Conservation (phyloP, 768 basidiomycete species). For the Tylopilus vinaceipallidus region DNA sequence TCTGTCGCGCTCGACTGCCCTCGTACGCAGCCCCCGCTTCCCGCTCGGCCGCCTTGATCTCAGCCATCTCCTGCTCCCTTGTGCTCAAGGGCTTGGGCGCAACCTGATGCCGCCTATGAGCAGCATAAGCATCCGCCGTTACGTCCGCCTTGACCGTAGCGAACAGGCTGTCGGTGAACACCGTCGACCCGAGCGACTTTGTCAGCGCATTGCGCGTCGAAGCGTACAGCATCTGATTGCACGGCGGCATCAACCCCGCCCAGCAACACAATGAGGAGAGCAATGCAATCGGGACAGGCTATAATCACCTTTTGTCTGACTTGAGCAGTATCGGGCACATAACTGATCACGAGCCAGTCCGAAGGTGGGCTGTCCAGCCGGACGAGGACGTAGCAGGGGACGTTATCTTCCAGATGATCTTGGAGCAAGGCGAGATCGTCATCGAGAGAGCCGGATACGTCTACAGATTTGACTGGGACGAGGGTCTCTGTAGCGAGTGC, state of each 20-base stretch:
- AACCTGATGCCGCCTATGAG: slow-evolving; percentile 65
- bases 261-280: background rate
- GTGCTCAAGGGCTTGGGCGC: slow-evolving; percentile 83
- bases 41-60: slow-evolving; percentile 76
- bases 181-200: slow-evolving; percentile 69
- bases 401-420: slow-evolving; percentile 53
- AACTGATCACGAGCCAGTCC: slow-evolving; percentile 75
- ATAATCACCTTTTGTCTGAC: slow-evolving; percentile 74
- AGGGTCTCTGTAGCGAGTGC: slow-evolving; percentile 54
- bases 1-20: slow-evolving; percentile 54
- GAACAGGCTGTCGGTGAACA: slow-evolving; percentile 74
- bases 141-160: slow-evolving; percentile 72
- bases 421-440: slow-evolving; percentile 62
- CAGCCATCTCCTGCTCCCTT: slow-evolving; percentile 78
- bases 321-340: slow-evolving; percentile 80
- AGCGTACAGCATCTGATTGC: slow-evolving; percentile 85
- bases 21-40: slow-evolving; percentile 51
- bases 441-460: slow-evolving; percentile 49
- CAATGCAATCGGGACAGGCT: slow-evolving; percentile 4
- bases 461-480: slow-evolving; percentile 53
- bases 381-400: slow-evolving; percentile 75
- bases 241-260: background rate
- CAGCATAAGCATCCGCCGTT: slow-evolving; percentile 65
- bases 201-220: slow-evolving; percentile 69
- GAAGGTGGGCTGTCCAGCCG: slow-evolving; percentile 56